Base-by-base conservation (phyloP, 2,329 filamentous ascomycete genomes). In the Triangularia setosa region DNA sequence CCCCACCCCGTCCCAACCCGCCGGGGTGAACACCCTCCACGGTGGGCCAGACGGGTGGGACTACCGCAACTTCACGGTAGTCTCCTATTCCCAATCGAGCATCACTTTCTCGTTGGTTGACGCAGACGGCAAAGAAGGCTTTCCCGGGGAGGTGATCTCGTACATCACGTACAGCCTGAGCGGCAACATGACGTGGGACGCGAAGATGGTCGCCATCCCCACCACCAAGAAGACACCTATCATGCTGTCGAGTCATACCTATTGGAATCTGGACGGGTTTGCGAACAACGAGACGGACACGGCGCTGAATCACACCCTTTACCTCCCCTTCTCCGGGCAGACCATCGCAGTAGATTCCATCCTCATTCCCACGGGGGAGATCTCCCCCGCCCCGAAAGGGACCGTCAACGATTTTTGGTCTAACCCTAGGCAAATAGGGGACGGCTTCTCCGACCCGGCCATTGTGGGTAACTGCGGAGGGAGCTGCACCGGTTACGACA, bases 211-310 rank as follows among this genome's bases (percentile, higher is more conserved):
- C 14, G 90, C 90, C 48, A 75, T 90, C 62, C 80, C 90, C 2
- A 87, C 88, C 8, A 91, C 88, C 28, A 86, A 90, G 78, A 89
- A 87, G 78, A 93, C 91, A 5, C 91, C 91, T 58, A 92, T 94
- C 75, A 93, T 94, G 90, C 82, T 94, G 64, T 90, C 84, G 73
- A 83, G 80, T 69, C 81, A 91, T 80, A 86, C 85, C 7, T 94
- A 94, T 81, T 94, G 90, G 91, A 93, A 93, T 75, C 80, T 94
- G 54, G 90, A 93, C 72, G 91, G 88, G 33, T 94, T 90, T 72
- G 83, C 88, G 72, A 92, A 93, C 78, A 86, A 89, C 64, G 82
- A 90, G 73, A 90, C 89, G 1, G 80, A 81, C 64, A 80, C 79
- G 1, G 83, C 84, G 14, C 80, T 91, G 61, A 90, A 93, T 78